Conservation (phyloP, 148 eudicot species). For the Persicaria tinctoria region DNA sequence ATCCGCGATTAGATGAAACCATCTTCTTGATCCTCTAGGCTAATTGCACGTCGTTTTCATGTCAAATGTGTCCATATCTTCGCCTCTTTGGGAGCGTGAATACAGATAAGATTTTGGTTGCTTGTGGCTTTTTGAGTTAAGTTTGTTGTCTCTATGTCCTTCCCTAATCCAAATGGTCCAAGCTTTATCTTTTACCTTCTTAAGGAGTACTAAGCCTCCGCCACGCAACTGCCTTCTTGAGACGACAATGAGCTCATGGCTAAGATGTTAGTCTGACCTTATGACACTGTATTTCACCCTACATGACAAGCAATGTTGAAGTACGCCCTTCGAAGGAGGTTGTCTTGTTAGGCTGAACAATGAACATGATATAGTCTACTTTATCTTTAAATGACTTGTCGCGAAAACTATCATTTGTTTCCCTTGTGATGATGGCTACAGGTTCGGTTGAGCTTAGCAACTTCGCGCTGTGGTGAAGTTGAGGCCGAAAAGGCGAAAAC, state of each 20-base stretch:
- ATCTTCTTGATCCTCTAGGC: not conserved
- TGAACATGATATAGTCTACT: not conserved
- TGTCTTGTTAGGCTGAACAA: conserved; percentile 9
- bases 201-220: not conserved
- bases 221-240: too few relatives aligned
- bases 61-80: conserved; percentile 8
- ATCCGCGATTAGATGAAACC: not conserved
- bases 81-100: not conserved
- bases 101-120: conserved; percentile 10
- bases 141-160: conserved; percentile 4
- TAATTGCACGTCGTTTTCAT: not conserved
- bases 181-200: not conserved
- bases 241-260: not conserved
- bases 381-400: not conserved
- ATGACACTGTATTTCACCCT: not conserved
- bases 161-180: not conserved
- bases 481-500: not conserved
- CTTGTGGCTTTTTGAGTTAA: conserved; percentile 6
- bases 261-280: not conserved
- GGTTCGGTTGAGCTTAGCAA: not conserved
- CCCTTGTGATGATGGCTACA: not conserved
- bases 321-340: not conserved
- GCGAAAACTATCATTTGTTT: not conserved
- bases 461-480: not conserved
- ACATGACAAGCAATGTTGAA: not conserved